Evolutionary conservation across 2,329 filamentous ascomycete genomes (phyloP).

Genomic region (Hortaea sp.): DNA sequence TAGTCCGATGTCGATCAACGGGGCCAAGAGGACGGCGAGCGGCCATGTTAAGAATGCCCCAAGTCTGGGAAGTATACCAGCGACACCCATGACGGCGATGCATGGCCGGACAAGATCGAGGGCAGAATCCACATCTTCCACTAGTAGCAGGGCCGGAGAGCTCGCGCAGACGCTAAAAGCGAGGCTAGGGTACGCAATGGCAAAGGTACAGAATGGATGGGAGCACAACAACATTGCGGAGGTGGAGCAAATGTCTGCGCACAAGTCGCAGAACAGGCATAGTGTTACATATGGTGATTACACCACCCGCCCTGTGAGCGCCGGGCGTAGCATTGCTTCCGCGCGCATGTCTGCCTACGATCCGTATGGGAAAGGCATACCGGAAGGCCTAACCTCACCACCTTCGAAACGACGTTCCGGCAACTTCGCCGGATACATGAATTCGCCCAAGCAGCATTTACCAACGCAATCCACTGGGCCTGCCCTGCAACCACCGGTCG

Average conservation of each 20-base stretch:
- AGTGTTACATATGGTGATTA: constrained; percentile 18
- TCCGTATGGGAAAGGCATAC: constrained; percentile 7
- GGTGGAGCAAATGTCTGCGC: constrained; percentile 64
- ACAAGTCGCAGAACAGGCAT: constrained; percentile 35
- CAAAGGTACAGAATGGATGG: constrained; percentile 87
- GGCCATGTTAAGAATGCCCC: constrained; percentile 58
- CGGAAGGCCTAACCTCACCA: constrained; percentile 14
- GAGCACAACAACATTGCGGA: constrained; percentile 68
- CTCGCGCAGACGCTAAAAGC: constrained; percentile 75
- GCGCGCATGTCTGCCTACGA: constrained; percentile 20
- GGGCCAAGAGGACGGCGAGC: constrained; percentile 67
- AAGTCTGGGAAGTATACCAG: constrained; percentile 21
- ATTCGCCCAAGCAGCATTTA: constrained; percentile 5
- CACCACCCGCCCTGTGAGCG: constrained; percentile 16
- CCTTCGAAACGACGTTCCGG: constrained; percentile 25
- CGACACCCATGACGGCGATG: constrained; percentile 22
- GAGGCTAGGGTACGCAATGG: constrained; percentile 82
- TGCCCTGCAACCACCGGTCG: constrained; percentile 20
- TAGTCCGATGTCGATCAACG: constrained; percentile 29
- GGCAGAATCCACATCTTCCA: constrained; percentile 59
- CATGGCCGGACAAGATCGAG: constrained; percentile 48
- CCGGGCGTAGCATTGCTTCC: constrained; percentile 18
- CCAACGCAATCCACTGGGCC: constrained; percentile 4
- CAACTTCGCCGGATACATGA: constrained; percentile 12
- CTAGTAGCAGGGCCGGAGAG: constrained; percentile 65